Conservation (phyloP, 2,329 filamentous ascomycete species). For the Sporothrix schenckii region DNA sequence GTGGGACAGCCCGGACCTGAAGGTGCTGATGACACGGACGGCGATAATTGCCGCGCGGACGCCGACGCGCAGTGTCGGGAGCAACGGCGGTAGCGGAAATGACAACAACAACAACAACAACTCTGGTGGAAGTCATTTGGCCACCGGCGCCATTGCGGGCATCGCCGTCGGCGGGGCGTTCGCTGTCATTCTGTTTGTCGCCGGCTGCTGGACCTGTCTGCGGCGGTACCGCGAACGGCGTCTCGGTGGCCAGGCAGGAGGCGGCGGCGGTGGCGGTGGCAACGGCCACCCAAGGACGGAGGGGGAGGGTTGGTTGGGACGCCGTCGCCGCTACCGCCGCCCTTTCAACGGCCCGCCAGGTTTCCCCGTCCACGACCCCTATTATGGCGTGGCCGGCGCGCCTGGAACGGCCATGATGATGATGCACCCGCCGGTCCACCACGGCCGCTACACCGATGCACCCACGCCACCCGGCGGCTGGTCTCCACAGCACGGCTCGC, state of each 20-base stretch:
- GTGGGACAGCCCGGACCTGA: conserved; percentile 56
- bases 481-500: conserved; percentile 28
- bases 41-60: conserved; percentile 52
- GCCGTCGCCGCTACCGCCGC: not conserved
- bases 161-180: conserved; percentile 48
- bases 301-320: not conserved
- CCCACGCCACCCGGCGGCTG: conserved; percentile 25
- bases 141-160: conserved; percentile 50
- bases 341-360: not conserved
- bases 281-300: not conserved
- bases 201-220: conserved; percentile 30
- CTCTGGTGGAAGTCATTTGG: conserved; percentile 36
- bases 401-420: conserved; percentile 17
- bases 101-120: conserved; percentile 28
- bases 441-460: conserved; percentile 25
- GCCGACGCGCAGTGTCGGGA: conserved; percentile 52
- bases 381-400: not conserved
- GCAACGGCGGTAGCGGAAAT: conserved; percentile 22
- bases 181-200: conserved; percentile 39
- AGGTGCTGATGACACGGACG: conserved; percentile 56
- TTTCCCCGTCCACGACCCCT: not conserved
- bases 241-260: not conserved
- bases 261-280: not conserved
- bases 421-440: conserved; percentile 24
- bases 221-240: conserved; percentile 27